phyloP scores from a whole-genome alignment of 1,139 yeast genomes.

The Candida mesenterica region DNA sequence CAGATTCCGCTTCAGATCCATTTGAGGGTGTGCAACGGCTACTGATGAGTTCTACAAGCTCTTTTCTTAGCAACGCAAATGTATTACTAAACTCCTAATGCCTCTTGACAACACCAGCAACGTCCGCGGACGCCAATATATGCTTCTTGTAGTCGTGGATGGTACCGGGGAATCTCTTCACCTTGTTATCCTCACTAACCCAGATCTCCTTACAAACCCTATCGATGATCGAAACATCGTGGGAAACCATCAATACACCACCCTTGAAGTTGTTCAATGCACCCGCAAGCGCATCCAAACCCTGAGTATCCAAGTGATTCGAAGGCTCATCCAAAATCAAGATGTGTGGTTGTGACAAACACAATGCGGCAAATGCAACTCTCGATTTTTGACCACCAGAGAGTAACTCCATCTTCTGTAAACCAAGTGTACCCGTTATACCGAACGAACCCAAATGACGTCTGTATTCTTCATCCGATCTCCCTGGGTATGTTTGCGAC shows the following conservation, averaged over 20 bases:
- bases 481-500: conserved; percentile 88
- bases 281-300: conserved; percentile 91
- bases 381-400: conserved; percentile 99
- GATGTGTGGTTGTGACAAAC: conserved; percentile 89
- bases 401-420: conserved; percentile 83
- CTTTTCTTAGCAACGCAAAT: too few species aligned
- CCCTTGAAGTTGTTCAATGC: conserved; percentile 88
- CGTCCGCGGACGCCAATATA: conserved; percentile 73
- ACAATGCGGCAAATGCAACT: conserved; percentile 95
- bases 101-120: conserved; percentile 83
- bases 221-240: conserved; percentile 88
- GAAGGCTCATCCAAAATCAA: conserved; percentile 96
- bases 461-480: conserved; percentile 94
- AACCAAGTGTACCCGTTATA: conserved; percentile 89
- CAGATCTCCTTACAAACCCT: conserved; percentile 90
- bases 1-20: too few species aligned
- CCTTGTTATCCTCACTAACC: conserved; percentile 88
- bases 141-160: conserved; percentile 89
- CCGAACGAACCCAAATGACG: conserved; percentile 97
- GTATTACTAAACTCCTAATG: too few species aligned
- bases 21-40: too few species aligned
- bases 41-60: too few species aligned
- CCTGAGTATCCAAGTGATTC: conserved; percentile 96
- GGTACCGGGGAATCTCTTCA: conserved; percentile 75
- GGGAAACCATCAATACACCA: conserved; percentile 96